These are phyloP conservation scores for Gracilaria vermiculophylla DNA, from an alignment of 23 red algal species.

Conservation along the genomic window DNA sequence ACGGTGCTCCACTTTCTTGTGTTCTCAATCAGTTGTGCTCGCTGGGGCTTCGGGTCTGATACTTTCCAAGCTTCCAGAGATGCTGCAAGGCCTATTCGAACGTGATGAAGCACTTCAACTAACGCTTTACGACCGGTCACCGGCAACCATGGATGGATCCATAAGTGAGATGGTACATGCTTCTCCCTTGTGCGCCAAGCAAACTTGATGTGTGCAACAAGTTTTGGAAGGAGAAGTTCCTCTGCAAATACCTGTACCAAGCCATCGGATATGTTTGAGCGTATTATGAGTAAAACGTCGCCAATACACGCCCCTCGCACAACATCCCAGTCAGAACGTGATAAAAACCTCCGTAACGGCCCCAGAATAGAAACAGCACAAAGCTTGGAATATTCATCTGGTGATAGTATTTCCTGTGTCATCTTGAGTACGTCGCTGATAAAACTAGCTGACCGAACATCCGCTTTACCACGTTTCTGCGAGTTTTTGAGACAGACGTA, in stretches of 20 bases:
- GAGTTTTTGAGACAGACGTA: not conserved
- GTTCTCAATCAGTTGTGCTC: slow-evolving; percentile 8
- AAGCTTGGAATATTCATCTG: slow-evolving; percentile 11
- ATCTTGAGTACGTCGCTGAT: not conserved
- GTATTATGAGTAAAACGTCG: slow-evolving; percentile 15
- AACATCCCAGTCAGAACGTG: slow-evolving; percentile 24
- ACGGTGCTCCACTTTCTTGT: slow-evolving; percentile 36
- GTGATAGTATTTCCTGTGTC: not conserved
- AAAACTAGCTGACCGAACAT: not conserved
- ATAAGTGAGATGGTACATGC: slow-evolving; percentile 24
- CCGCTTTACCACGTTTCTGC: slow-evolving; percentile 4
- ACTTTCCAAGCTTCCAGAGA: slow-evolving; percentile 33
- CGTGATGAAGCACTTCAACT: slow-evolving; percentile 24
- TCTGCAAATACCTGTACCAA: slow-evolving; percentile 43
- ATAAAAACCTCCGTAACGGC: slow-evolving; percentile 3
- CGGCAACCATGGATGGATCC: slow-evolving; percentile 60
- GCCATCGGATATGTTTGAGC: not conserved
- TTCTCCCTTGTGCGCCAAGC: not conserved
- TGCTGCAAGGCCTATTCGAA: slow-evolving; percentile 5
- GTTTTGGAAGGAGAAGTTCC: slow-evolving; percentile 16
- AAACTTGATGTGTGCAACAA: slow-evolving; percentile 18
- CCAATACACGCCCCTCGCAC: slow-evolving; percentile 46
- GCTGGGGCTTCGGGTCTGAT: not conserved
- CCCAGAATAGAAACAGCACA: slow-evolving; percentile 8
- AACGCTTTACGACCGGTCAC: slow-evolving; percentile 32